phyloP scores from a whole-genome alignment of 2,329 filamentous ascomycete genomes.

The Fusarium compactum region DNA sequence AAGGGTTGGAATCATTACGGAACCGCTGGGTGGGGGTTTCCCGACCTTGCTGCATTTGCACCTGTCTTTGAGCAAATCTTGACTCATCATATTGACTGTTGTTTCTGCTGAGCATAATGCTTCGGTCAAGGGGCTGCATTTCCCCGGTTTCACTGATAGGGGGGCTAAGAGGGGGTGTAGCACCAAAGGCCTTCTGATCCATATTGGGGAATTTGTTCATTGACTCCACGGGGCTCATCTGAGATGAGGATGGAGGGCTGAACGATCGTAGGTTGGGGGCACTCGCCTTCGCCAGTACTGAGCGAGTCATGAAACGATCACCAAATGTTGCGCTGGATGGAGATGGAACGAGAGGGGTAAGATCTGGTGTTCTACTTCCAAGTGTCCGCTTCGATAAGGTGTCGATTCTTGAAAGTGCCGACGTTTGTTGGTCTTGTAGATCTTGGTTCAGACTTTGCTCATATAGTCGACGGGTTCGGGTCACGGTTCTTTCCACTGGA shows the following conservation, averaged over 20 bases:
- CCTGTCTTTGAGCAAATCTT: constrained; percentile 83
- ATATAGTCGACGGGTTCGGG: constrained; percentile 81
- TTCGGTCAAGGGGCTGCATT: constrained; percentile 75
- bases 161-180: constrained; percentile 58
- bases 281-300: constrained; percentile 68
- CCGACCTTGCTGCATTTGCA: constrained; percentile 82
- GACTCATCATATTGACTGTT: constrained; percentile 86
- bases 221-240: constrained; percentile 54
- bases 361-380: constrained; percentile 64
- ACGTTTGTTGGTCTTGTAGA: constrained; percentile 82
- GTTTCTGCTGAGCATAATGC: constrained; percentile 77
- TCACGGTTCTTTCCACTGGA: constrained; percentile 72
- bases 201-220: constrained; percentile 53
- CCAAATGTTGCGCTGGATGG: constrained; percentile 58
- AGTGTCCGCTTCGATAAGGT: constrained; percentile 74
- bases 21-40: constrained; percentile 67
- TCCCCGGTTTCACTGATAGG: constrained; percentile 80
- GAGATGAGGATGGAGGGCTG: constrained; percentile 61
- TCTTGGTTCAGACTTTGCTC: constrained; percentile 85
- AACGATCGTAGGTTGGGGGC: constrained; percentile 75
- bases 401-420: constrained; percentile 82
- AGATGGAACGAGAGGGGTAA: constrained; percentile 59
- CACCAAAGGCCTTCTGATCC: constrained; percentile 52
- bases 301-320: constrained; percentile 62
- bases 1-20: constrained; percentile 61